A percentile compares a stretch with the other conserved stretches of the same genome.
These are phyloP conservation scores for Dacryopinax primogenitus DNA, from an alignment of 768 basidiomycete genomes.

Conservation along the genomic window DNA sequence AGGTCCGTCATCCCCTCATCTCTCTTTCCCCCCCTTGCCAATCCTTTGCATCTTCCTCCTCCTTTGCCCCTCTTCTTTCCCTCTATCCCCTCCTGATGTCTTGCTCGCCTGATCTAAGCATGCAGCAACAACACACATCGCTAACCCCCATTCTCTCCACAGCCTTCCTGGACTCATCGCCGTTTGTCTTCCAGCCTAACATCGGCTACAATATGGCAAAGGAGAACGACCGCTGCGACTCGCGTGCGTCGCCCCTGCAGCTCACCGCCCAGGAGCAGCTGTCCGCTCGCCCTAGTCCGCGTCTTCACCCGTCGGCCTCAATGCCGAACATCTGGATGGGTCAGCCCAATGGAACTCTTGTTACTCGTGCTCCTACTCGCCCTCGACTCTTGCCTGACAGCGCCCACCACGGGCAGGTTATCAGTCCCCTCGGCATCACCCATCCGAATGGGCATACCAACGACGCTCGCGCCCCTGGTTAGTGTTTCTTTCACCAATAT, in stretches of 20 bases:
- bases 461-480: background rate
- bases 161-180: background rate
- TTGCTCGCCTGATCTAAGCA: background rate
- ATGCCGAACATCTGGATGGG: constrained; percentile 2
- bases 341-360: background rate
- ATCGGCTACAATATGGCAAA: background rate
- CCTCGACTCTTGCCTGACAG: background rate
- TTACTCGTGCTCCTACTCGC: background rate
- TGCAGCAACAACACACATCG: background rate
- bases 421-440: background rate
- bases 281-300: background rate
- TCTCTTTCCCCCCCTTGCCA: background rate
- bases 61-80: background rate
- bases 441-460: background rate
- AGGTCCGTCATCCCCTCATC: constrained; percentile 1
- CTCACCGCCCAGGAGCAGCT: background rate
- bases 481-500: background rate
- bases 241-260: background rate
- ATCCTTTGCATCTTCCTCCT: background rate
- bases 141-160: background rate
- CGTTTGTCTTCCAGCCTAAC: background rate
- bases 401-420: background rate
- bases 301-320: constrained; percentile 2
- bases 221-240: background rate
- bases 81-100: background rate